Evolutionary conservation across 169 alveolate genomes (phyloP).

Genomic region (Plasmodium gonderi): DNA sequence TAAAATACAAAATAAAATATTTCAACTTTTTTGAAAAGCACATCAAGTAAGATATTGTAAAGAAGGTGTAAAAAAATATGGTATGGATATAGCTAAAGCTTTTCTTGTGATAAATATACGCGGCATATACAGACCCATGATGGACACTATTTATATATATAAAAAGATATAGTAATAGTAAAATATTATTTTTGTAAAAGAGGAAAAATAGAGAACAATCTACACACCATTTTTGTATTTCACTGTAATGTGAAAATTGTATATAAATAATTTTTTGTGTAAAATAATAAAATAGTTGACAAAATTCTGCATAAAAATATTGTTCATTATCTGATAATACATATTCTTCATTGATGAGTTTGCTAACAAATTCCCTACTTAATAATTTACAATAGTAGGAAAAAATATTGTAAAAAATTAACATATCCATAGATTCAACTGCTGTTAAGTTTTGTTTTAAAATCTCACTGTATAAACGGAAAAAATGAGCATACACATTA

Average conservation of each 20-base stretch:
- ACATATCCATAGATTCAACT: constrained; percentile 67
- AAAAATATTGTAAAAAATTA: constrained; percentile 72
- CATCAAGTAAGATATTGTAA: constrained; percentile 67
- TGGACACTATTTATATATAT: constrained; percentile 62
- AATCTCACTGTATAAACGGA: constrained; percentile 65
- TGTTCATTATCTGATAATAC: constrained; percentile 26
- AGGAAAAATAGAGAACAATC: constrained; percentile 64
- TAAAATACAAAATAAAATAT: constrained; percentile 64
- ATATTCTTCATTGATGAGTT: constrained; percentile 34
- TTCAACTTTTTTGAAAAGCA: constrained; percentile 61
- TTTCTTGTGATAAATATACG: constrained; percentile 65
- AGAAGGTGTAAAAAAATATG: constrained; percentile 60
- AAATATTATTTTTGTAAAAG: constrained; percentile 68
- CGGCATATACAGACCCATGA: constrained; percentile 65
- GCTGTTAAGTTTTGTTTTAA: constrained; percentile 45
- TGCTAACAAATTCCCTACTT: constrained; percentile 54
- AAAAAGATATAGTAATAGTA: constrained; percentile 41
- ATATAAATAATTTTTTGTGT: constrained; percentile 73
- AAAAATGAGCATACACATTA: constrained; percentile 70
- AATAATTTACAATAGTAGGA: constrained; percentile 50
- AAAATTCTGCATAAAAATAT: constrained; percentile 56
- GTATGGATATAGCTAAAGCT: constrained; percentile 39
- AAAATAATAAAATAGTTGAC: constrained; percentile 54
- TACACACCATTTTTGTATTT: constrained; percentile 76
- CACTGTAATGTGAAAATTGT: constrained; percentile 73